Evolutionary conservation across 225 moss, liverwort and hornwort genomes (phyloP).

Genomic region (Lunularia cruciata): DNA sequence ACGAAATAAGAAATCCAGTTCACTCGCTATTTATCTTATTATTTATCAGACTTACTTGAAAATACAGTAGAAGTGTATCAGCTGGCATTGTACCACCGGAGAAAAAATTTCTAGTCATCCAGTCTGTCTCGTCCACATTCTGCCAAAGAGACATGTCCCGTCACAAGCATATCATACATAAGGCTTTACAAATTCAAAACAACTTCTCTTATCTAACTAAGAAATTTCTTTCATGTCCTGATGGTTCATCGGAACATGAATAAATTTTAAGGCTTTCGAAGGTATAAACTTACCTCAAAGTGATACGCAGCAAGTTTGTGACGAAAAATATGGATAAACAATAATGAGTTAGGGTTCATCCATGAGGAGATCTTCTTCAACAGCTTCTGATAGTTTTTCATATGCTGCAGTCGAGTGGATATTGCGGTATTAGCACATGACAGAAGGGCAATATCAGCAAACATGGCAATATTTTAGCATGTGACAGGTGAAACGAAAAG

Average conservation of each 20-base stretch:
- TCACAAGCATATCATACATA: constrained; percentile 18
- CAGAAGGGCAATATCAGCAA: too few relatives aligned
- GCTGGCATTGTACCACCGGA: constrained; percentile 96
- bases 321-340: constrained; percentile 79
- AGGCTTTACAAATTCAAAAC: too few relatives aligned
- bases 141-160: constrained; percentile 20
- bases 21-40: too few relatives aligned
- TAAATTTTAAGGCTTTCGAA: too few relatives aligned
- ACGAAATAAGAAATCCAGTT: too few relatives aligned
- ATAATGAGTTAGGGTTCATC: constrained; percentile 76
- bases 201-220: too few relatives aligned
- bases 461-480: too few relatives aligned
- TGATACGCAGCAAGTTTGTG: constrained; percentile 78
- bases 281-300: constrained; percentile 60
- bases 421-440: too few relatives aligned
- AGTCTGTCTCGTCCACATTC: constrained; percentile 90
- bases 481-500: neutral
- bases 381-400: constrained; percentile 97
- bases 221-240: too few relatives aligned
- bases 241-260: too few relatives aligned
- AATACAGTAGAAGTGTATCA: constrained; percentile 72
- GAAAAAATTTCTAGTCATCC: constrained; percentile 96
- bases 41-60: constrained; percentile 62
- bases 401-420: constrained; percentile 62
- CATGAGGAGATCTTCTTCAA: constrained; percentile 72